phyloP scores from a whole-genome alignment of 2,329 filamentous ascomycete genomes.

The Davidsoniella virescens region DNA sequence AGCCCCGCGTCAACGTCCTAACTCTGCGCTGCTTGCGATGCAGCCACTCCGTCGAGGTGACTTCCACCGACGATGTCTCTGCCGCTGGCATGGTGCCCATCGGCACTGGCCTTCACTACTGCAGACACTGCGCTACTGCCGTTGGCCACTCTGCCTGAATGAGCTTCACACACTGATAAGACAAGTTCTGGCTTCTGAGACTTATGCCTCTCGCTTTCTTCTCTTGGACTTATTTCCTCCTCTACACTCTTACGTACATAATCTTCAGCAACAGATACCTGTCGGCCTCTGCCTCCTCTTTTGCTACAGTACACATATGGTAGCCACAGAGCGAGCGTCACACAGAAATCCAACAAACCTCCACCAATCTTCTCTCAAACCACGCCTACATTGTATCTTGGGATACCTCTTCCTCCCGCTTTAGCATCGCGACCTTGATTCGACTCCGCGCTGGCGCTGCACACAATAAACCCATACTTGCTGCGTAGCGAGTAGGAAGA shows the following conservation, averaged over 20 bases:
- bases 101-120: conserved; percentile 47
- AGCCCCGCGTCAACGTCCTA: conserved; percentile 38
- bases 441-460: too few species aligned
- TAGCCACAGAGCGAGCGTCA: too few species aligned
- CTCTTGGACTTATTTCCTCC: not conserved
- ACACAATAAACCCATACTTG: too few species aligned
- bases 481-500: too few species aligned
- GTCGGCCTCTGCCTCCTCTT: not conserved
- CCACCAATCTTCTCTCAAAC: too few species aligned
- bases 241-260: not conserved
- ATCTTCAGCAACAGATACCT: not conserved
- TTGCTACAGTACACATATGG: not conserved
- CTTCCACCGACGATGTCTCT: conserved; percentile 41
- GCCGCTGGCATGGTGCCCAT: conserved; percentile 48
- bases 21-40: conserved; percentile 47
- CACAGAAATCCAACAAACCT: too few species aligned
- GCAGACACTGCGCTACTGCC: conserved; percentile 45
- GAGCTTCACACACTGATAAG: not conserved
- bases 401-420: too few species aligned
- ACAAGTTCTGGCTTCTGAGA: too few species aligned
- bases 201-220: not conserved
- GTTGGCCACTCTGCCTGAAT: conserved; percentile 22
- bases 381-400: too few species aligned
- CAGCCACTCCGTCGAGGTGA: conserved; percentile 42
- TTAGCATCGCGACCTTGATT: too few species aligned